Evolutionary conservation across 208 protist species (phyloP), one percentile per base, ranked within the genome.

Genomic region (Crithidia mellificae): DNA sequence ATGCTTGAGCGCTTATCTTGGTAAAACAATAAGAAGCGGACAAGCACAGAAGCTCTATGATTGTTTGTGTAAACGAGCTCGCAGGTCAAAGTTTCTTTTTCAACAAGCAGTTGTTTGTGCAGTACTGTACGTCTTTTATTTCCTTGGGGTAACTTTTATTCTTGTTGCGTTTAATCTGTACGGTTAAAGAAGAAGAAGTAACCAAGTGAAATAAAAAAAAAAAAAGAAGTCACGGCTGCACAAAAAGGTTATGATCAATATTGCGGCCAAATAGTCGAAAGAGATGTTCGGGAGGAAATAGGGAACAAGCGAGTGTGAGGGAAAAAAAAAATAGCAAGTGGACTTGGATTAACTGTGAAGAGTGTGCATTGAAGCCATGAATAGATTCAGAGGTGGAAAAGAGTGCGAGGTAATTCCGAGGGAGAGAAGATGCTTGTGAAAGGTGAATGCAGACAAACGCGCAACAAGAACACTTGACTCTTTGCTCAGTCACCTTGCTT

Each of bases 281-380:
- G n/a, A n/a, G n/a, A n/a, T n/a, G n/a, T n/a, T n/a, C n/a, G n/a
- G 36, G 12, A 41, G 36, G 12, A 15, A 12, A 41, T 41, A 46
- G 41, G 6, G 3, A 46, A 29, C 14, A 53, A 30, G n/a, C 25
- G 47, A 55, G 19, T 53, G 19, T 20, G 6, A 6, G 14, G 24
- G 2, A 55, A 55, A 38, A 55, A 38, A 30, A 55, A 55, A 51
- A 51, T 51, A 9, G 47, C 17, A 29, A 51, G 19, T 51, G 41
- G 41, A 46, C 12, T 46, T 46, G 41, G n/a, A 15, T 46, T 46
- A 46, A n/a, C 41, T 46, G 17, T n/a, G 17, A 46, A 46, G 41
- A 46, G n/a, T 5, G n/a, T 46, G 17, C 12, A 46, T 41, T 6
- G 8, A n/a, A 46, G 41, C 17, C n/a, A n/a, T n/a, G n/a, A n/a